These are phyloP conservation scores for Alloteropsis semialata DNA, from an alignment of 176 grass and related monocot genomes.

Conservation along the genomic window DNA sequence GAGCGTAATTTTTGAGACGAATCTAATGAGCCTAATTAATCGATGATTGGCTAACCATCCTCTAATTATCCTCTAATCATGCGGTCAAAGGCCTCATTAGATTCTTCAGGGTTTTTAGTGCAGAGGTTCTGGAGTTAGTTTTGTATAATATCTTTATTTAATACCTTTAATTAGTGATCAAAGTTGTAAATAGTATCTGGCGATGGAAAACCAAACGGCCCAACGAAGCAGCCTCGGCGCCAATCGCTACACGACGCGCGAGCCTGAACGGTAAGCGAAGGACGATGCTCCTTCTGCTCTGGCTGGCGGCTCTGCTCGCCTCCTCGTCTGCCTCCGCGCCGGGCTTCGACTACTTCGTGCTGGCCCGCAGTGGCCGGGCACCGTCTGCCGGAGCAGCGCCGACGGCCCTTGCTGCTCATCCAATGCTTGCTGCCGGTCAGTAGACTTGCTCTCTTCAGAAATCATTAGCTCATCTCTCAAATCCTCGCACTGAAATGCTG, in stretches of 20 bases:
- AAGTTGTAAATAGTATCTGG: no score
- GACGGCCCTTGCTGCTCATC: neutral
- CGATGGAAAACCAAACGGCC: no score
- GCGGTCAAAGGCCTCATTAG: no score
- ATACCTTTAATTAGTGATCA: no score
- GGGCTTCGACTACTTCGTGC: neutral
- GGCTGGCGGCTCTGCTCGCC: neutral
- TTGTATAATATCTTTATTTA: no score
- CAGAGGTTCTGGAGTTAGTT: no score
- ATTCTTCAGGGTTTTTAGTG: no score
- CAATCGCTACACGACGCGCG: neutral
- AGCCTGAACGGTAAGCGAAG: neutral
- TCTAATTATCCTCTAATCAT: no score
- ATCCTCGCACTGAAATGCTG: neutral
- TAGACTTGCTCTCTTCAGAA: neutral
- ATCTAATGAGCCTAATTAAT: no score
- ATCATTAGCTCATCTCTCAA: neutral
- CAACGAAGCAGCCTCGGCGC: no score
- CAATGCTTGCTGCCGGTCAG: slow-evolving; percentile 1
- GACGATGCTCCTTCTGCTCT: neutral
- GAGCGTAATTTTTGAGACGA: no score
- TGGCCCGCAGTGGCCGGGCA: slow-evolving; percentile 7
- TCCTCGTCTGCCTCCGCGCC: neutral
- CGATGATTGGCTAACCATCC: no score
- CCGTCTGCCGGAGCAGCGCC: slow-evolving; percentile 7